Percentiles rank a stretch among this genome's conserved stretches.
phyloP scores from a whole-genome alignment of 441 rosid species.

The Populus trichocarpa region DNA sequence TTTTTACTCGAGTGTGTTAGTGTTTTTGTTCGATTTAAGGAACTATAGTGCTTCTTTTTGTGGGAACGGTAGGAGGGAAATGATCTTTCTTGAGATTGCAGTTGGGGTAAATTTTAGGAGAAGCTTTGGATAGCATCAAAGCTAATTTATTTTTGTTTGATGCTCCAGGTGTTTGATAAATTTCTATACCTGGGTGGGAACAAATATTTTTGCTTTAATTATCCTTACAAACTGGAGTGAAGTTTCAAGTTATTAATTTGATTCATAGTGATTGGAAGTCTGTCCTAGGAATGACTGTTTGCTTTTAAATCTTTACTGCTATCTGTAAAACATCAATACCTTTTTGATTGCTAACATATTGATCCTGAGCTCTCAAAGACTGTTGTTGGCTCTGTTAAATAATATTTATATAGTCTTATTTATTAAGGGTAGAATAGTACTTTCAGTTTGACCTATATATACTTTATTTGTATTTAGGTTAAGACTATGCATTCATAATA shows the following conservation, averaged over 20 bases:
- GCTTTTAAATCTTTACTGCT: neutral
- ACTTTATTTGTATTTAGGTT: too few species aligned
- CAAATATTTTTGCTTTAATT: neutral
- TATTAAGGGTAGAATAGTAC: too few species aligned
- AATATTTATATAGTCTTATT: too few species aligned
- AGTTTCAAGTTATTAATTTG: neutral
- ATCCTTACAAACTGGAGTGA: neutral
- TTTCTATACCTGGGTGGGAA: neutral
- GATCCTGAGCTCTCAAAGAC: slow-evolving; percentile 97
- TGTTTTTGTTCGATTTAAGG: too few species aligned
- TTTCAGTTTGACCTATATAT: too few species aligned
- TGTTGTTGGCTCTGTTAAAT: too few species aligned
- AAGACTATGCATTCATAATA: too few species aligned
- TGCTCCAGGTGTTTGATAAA: neutral
- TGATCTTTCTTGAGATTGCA: too few species aligned
- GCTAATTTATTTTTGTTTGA: neutral
- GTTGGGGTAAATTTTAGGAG: too few species aligned
- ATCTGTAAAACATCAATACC: slow-evolving; percentile 12
- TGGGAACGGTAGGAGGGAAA: too few species aligned
- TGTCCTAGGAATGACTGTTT: slow-evolving; percentile 1
- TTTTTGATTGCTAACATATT: slow-evolving; percentile 43
- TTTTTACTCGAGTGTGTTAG: neutral
- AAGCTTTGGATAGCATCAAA: neutral
- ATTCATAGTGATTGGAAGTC: neutral
- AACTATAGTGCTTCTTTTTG: too few species aligned